Conservation (phyloP, 2,329 filamentous ascomycete species). For the Cryphonectria nitschkei region DNA sequence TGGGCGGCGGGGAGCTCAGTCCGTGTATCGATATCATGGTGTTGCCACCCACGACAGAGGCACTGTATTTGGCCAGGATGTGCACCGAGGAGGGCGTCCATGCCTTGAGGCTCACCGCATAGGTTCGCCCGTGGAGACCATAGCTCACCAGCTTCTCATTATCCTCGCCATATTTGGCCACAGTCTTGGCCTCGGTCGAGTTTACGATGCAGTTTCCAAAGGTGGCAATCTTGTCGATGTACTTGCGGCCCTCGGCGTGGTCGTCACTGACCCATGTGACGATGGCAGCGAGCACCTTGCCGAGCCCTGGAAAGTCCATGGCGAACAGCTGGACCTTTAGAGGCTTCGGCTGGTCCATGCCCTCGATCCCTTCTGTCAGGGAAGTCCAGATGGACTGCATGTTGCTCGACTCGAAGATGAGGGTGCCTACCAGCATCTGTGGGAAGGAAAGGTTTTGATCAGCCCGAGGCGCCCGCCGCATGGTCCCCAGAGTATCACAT, state of each 20-base stretch:
- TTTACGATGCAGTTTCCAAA: slow-evolving; percentile 32
- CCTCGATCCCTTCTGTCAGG: background rate
- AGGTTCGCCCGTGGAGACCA: slow-evolving; percentile 16
- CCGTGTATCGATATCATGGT: slow-evolving; percentile 20
- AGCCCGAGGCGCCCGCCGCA: background rate
- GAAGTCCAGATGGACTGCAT: slow-evolving; percentile 9
- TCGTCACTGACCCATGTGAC: slow-evolving; percentile 41
- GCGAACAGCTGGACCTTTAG: slow-evolving; percentile 8
- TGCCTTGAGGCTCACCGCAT: background rate
- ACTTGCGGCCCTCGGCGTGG: slow-evolving; percentile 36
- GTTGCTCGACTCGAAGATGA: slow-evolving; percentile 16
- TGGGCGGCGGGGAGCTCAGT: slow-evolving; percentile 7
- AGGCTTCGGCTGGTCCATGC: background rate
- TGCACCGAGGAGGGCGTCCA: slow-evolving; percentile 11
- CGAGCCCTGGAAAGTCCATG: slow-evolving; percentile 16
- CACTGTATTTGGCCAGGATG: slow-evolving; percentile 8
- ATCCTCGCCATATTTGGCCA: slow-evolving; percentile 17
- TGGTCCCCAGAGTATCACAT: background rate
- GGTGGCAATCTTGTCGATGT: slow-evolving; percentile 36
- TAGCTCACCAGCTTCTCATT: slow-evolving; percentile 22
- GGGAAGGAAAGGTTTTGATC: no score
- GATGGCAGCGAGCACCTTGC: slow-evolving; percentile 16
- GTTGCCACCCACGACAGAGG: slow-evolving; percentile 7
- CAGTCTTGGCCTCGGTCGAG: slow-evolving; percentile 16
- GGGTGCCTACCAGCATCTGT: slow-evolving; percentile 15